Conservation (phyloP, 768 basidiomycete genomes). For the Trametes maxima region DNA sequence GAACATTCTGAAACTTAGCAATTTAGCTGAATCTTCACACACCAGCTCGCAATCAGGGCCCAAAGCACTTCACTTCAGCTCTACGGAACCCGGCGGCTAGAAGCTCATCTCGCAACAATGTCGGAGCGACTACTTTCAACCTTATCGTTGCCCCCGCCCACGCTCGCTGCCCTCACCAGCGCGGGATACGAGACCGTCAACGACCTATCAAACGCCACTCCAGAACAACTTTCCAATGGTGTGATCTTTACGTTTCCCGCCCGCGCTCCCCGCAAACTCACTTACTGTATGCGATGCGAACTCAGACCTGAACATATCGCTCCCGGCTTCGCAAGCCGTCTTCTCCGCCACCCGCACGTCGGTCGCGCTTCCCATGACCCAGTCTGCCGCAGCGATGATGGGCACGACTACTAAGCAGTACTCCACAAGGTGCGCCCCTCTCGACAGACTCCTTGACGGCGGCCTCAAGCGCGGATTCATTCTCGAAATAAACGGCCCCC, state of each 20-base stretch:
- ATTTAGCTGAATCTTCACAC: no score
- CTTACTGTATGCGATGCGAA: conserved; percentile 6
- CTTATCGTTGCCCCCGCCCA: conserved; percentile 47
- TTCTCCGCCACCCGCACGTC: conserved; percentile 44
- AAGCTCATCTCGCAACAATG: conserved; percentile 33
- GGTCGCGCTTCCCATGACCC: conserved; percentile 42
- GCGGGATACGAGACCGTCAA: conserved; percentile 61
- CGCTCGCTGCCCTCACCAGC: conserved; percentile 47
- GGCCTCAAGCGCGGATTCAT: conserved; percentile 64
- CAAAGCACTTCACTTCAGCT: no score
- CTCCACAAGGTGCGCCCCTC: conserved; percentile 47
- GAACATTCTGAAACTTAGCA: no score
- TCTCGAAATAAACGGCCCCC: conserved; percentile 77
- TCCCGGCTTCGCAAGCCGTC: conserved; percentile 49
- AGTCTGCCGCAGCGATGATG: conserved; percentile 54
- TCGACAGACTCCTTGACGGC: conserved; percentile 64
- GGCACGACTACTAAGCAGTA: conserved; percentile 34
- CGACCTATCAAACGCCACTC: conserved; percentile 48
- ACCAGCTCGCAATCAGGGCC: no score
- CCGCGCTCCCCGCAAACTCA: conserved; percentile 5
- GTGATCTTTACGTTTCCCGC: conserved; percentile 18
- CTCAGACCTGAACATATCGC: conserved; percentile 54
- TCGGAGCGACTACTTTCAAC: conserved; percentile 50
- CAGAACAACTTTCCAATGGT: conserved; percentile 57
- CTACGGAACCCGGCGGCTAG: no score